Conservation (phyloP, 2,329 filamentous ascomycete genomes). For the Fusarium tanahbumbuense region DNA sequence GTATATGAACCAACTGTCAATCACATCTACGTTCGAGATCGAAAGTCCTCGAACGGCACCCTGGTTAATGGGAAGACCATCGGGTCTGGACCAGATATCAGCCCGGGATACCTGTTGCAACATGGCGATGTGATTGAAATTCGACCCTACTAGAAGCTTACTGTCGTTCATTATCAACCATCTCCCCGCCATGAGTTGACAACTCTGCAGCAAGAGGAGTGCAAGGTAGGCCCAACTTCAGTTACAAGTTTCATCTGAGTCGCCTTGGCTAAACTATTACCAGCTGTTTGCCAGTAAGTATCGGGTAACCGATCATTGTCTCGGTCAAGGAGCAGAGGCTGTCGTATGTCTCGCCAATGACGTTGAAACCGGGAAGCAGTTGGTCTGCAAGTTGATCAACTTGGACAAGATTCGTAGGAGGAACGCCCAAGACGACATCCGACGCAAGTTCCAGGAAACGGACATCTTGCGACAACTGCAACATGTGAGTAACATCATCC, state of each 20-base stretch:
- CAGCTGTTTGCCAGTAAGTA: conserved; percentile 53
- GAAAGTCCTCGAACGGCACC: conserved; percentile 65
- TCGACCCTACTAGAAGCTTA: conserved; percentile 54
- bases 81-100: conserved; percentile 53
- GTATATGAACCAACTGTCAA: conserved; percentile 59
- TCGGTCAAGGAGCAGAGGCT: conserved; percentile 54
- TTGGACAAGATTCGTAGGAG: conserved; percentile 52
- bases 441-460: conserved; percentile 60
- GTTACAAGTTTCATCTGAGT: no score
- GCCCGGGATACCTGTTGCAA: conserved; percentile 60
- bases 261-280: neutral
- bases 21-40: conserved; percentile 67
- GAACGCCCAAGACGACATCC: conserved; percentile 46
- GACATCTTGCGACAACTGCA: conserved; percentile 64
- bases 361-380: conserved; percentile 63
- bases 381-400: conserved; percentile 76
- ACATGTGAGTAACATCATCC: conserved; percentile 58
- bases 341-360: conserved; percentile 58
- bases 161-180: conserved; percentile 47
- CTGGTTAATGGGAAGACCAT: conserved; percentile 61
- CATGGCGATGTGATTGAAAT: conserved; percentile 63
- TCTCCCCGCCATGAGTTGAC: conserved; percentile 45
- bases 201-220: conserved; percentile 49
- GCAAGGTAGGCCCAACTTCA: conserved; percentile 42
- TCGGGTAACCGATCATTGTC: conserved; percentile 49